phyloP scores from a whole-genome alignment of 2,329 filamentous ascomycete species.

The Coniochaeta sp. region DNA sequence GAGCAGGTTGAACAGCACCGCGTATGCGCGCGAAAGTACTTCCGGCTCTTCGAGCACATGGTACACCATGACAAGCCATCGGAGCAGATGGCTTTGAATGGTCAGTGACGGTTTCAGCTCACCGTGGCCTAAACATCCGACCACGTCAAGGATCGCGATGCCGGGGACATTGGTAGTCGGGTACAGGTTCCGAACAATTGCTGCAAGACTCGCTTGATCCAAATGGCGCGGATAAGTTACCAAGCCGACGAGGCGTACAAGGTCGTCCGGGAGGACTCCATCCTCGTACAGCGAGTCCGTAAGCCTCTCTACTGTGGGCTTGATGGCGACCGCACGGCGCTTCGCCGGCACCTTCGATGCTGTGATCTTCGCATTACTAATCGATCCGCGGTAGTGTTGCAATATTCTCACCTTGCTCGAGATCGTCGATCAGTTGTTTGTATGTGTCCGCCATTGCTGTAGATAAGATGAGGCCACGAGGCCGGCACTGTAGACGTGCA shows the following conservation, averaged over 20 bases:
- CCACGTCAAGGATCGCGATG: conserved; percentile 54
- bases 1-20: conserved; percentile 71
- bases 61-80: conserved; percentile 73
- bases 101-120: conserved; percentile 64
- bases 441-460: not conserved
- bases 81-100: conserved; percentile 63
- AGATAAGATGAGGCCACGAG: not conserved
- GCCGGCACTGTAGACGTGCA: not conserved
- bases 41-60: conserved; percentile 58
- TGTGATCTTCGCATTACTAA: conserved; percentile 18
- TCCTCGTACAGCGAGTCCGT: conserved; percentile 56
- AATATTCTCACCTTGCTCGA: not conserved
- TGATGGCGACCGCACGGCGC: conserved; percentile 54
- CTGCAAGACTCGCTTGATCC: conserved; percentile 66
- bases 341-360: conserved; percentile 57
- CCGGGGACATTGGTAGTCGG: conserved; percentile 58
- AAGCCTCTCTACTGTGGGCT: conserved; percentile 56
- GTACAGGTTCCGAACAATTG: conserved; percentile 67
- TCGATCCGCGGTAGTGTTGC: not conserved
- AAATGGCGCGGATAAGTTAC: conserved; percentile 60
- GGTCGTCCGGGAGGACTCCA: conserved; percentile 54
- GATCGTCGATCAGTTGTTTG: not conserved
- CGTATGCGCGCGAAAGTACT: conserved; percentile 62
- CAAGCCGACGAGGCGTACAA: conserved; percentile 59
- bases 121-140: conserved; percentile 71